Percentiles rank a stretch among this genome's conserved stretches.
Conservation (phyloP, 2,329 filamentous ascomycete genomes). For the Knufia petricola region DNA sequence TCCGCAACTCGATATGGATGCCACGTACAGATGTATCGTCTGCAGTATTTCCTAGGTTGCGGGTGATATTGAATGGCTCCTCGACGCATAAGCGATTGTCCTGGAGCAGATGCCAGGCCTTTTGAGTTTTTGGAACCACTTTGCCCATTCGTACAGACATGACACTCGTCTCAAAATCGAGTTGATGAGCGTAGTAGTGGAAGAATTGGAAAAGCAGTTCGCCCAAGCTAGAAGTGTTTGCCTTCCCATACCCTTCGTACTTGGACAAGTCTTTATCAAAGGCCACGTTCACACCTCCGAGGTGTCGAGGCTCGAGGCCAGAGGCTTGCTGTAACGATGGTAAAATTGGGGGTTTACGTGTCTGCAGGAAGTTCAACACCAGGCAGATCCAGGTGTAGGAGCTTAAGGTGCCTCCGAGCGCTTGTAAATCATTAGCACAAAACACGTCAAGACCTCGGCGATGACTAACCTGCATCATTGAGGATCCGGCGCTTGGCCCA, state of each 20-base stretch:
- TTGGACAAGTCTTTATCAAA: conserved; percentile 81
- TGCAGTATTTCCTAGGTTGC: conserved; percentile 91
- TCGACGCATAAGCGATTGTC: conserved; percentile 89
- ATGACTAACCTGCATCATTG: conserved; percentile 79
- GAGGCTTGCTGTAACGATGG: conserved; percentile 72
- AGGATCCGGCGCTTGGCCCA: conserved; percentile 90
- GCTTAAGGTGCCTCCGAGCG: conserved; percentile 84
- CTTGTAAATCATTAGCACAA: conserved; percentile 37
- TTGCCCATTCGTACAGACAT: conserved; percentile 77
- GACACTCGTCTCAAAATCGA: conserved; percentile 76
- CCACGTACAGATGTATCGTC: conserved; percentile 91
- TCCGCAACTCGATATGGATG: conserved; percentile 76
- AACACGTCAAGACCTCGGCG: conserved; percentile 18
- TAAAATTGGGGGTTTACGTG: conserved; percentile 70
- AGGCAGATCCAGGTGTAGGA: conserved; percentile 99
- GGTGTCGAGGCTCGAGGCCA: conserved; percentile 50
- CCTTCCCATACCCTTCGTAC: conserved; percentile 61
- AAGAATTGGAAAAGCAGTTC: conserved; percentile 93
- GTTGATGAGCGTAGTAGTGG: conserved; percentile 84
- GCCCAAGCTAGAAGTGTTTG: conserved; percentile 74
- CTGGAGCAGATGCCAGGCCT: conserved; percentile 71
- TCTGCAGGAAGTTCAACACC: conserved; percentile 92
- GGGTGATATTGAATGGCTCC: conserved; percentile 82
- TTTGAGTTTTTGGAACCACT: conserved; percentile 69
- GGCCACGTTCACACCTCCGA: conserved; percentile 58